Evolutionary conservation across 108 stramenopile species (phyloP), one percentile per base, ranked within the genome.

Genomic region (Heterococcus sp.): DNA sequence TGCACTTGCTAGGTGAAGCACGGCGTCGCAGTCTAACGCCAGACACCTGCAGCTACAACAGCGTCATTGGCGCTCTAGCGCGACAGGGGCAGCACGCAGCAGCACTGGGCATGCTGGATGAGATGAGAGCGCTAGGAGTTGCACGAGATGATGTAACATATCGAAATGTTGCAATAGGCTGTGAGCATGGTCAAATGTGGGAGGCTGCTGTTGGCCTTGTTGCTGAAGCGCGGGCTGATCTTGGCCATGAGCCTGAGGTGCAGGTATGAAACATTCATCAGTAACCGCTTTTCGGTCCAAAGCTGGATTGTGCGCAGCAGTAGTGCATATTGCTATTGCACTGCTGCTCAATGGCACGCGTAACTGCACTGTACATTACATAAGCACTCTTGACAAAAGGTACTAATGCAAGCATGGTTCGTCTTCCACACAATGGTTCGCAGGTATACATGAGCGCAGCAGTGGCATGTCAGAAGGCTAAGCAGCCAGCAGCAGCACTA

Each of bases 1-100:
- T 84, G 32, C 68, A 11, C 31, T 65, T 84, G 58, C 75, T 84
- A 32, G 32, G 39, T 3, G 65, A 76, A 66, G 71, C 75, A 38
- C 35, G 65, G 29, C n/a, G 32, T 37, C 71, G 35, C 46, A 72
- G 37, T 8, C 69, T 73, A 21, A 14, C 33, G 4, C 79, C 79
- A 8, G 79, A 81, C 38, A 2, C 72, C 2, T 68, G 67, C 70
- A 81, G 72, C 58, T 81, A 81, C 71, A 81, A 81, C 72, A 72
- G 69, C 30, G 79, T 72, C 11, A 78, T 78, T 65, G 46, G 3
- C 26, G 32, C 65, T 26, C 69, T 68, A 29, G 32, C 4, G 26
- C 29, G 37, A 8, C 35, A 37, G 38, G 76, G 38, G 3, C 38
- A 58, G 71, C 31, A 78, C 35, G 38, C 35, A 39, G 27, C 35